phyloP scores from a whole-genome alignment of 495 filamentous ascomycete genomes.

The Bacidia gigantensis region DNA sequence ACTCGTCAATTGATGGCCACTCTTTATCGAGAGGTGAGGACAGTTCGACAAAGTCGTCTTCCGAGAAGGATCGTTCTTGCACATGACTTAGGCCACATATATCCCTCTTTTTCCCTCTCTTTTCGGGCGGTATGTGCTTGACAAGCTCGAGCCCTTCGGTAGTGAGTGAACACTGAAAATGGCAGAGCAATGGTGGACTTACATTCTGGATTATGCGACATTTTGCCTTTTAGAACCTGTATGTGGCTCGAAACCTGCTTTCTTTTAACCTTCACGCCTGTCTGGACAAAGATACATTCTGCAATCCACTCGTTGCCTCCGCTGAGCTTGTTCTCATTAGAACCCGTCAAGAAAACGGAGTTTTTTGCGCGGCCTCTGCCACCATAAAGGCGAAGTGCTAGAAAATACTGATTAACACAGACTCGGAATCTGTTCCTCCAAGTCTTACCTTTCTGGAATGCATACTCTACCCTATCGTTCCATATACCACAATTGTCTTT shows the following conservation, averaged over 20 bases:
- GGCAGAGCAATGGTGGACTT: neutral
- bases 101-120: slow-evolving; percentile 1
- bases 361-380: slow-evolving; percentile 73
- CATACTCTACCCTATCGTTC: slow-evolving; percentile 72
- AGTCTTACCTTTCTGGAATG: slow-evolving; percentile 70
- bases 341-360: slow-evolving; percentile 13
- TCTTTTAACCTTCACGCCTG: slow-evolving; percentile 49
- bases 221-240: slow-evolving; percentile 82
- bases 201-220: slow-evolving; percentile 43
- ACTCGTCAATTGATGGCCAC: neutral
- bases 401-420: slow-evolving; percentile 7
- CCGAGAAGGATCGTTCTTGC: neutral
- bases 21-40: neutral
- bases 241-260: slow-evolving; percentile 97
- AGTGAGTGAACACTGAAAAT: slow-evolving; percentile 7
- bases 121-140: neutral
- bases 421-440: slow-evolving; percentile 2
- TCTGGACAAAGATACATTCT: slow-evolving; percentile 59
- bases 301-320: slow-evolving; percentile 89
- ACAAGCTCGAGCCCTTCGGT: slow-evolving; percentile 16
- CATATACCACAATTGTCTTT: slow-evolving; percentile 41
- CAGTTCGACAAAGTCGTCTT: neutral
- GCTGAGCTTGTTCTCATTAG: slow-evolving; percentile 53
- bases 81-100: neutral
- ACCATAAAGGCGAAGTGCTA: slow-evolving; percentile 69